phyloP scores from a whole-genome alignment of 1,284 basidiomycete species.

The Athelia psychrophila region DNA sequence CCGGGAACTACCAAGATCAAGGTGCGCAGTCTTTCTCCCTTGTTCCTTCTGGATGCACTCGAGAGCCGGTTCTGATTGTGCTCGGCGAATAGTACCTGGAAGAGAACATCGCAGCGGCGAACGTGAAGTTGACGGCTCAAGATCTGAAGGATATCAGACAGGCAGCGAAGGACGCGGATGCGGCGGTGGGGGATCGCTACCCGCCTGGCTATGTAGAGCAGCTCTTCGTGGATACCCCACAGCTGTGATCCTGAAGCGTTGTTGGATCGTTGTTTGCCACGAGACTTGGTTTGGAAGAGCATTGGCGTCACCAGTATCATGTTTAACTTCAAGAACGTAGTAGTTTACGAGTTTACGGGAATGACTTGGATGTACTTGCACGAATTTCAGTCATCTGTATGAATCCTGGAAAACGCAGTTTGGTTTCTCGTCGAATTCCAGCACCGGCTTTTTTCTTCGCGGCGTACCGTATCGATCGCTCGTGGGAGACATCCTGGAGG shows the following conservation, averaged over 20 bases:
- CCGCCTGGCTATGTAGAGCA: not conserved
- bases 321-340: too few relatives aligned
- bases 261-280: not conserved
- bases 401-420: too few relatives aligned
- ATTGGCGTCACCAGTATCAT: not conserved
- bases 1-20: slow-evolving; percentile 47
- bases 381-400: too few relatives aligned
- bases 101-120: slow-evolving; percentile 36
- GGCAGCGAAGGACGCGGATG: slow-evolving; percentile 30
- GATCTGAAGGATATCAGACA: slow-evolving; percentile 34
- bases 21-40: slow-evolving; percentile 18
- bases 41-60: not conserved
- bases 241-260: not conserved
- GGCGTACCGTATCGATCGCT: too few relatives aligned
- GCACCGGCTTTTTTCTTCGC: too few relatives aligned
- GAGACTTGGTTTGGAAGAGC: too few relatives aligned
- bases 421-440: too few relatives aligned
- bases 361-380: too few relatives aligned
- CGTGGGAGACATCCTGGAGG: too few relatives aligned
- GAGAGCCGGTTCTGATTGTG: not conserved
- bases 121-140: slow-evolving; percentile 32
- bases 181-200: slow-evolving; percentile 14
- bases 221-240: slow-evolving; percentile 17
- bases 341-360: too few relatives aligned
- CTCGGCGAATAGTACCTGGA: slow-evolving; percentile 28